Conservation (phyloP, 345 rosid species). For the Linum usitatissimum region DNA sequence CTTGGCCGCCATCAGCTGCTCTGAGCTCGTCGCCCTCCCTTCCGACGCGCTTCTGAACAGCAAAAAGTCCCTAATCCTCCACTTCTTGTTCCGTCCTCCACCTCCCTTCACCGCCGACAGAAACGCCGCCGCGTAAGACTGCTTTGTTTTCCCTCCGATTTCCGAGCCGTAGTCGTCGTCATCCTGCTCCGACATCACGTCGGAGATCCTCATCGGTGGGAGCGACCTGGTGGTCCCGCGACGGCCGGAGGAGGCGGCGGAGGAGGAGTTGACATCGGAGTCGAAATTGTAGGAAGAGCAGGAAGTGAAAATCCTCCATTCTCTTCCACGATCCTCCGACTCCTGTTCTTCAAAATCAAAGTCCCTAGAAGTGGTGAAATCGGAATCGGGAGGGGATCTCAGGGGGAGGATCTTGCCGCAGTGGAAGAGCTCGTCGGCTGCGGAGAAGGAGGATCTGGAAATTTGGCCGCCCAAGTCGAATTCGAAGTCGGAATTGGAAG, state of each 20-base stretch:
- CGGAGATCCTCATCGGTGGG: not conserved
- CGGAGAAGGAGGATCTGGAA: not conserved
- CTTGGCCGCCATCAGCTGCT: conserved; percentile 34
- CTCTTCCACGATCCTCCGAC: not conserved
- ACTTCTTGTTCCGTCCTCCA: conserved; percentile 33
- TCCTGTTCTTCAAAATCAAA: not conserved
- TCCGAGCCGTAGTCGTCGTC: not conserved
- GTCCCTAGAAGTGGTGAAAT: not conserved
- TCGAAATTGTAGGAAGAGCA: not conserved
- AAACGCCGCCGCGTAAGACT: conserved; percentile 32
- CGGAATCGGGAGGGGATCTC: not conserved
- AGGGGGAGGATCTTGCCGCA: not conserved
- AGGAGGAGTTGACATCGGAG: not conserved
- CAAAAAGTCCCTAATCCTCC: conserved; percentile 74
- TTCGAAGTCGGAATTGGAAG: not conserved
- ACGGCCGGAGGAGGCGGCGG: not conserved
- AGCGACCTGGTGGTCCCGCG: not conserved
- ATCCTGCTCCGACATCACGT: not conserved
- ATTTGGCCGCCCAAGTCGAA: not conserved
- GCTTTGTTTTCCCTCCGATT: not conserved
- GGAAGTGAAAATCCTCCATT: no score
- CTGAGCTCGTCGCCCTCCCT: conserved; percentile 48
- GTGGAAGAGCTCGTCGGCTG: not conserved
- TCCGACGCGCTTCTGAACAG: conserved; percentile 88
- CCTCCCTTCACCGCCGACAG: conserved; percentile 38